phyloP scores from a whole-genome alignment of 2,329 filamentous ascomycete genomes.

The Aureobasidium musti region DNA sequence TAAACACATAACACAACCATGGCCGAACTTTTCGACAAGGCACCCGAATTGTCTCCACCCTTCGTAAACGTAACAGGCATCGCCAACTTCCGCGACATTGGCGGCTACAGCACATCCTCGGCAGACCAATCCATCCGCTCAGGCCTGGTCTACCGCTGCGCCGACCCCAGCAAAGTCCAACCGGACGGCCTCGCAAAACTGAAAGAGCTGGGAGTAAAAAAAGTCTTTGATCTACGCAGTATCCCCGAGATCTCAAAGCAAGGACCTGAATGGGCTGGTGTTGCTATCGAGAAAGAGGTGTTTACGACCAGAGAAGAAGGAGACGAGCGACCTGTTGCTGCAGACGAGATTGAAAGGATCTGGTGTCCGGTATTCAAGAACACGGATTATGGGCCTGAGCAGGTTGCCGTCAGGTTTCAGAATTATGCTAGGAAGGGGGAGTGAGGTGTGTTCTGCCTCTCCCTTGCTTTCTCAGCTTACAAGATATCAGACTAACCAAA shows the following conservation, averaged over 20 bases:
- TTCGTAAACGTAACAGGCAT: conserved; percentile 57
- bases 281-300: conserved; percentile 35
- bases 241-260: conserved; percentile 57
- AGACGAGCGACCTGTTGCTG: conserved; percentile 41
- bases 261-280: conserved; percentile 41
- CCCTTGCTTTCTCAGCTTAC: neutral
- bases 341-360: conserved; percentile 53
- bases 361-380: conserved; percentile 67
- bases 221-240: conserved; percentile 70
- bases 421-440: conserved; percentile 61
- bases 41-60: conserved; percentile 36
- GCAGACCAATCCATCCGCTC: conserved; percentile 54
- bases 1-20: neutral
- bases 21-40: conserved; percentile 25
- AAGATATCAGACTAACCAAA: neutral
- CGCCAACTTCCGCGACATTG: conserved; percentile 68
- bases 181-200: conserved; percentile 56
- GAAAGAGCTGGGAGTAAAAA: conserved; percentile 58
- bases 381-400: conserved; percentile 63
- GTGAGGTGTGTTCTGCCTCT: conserved; percentile 41
- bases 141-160: conserved; percentile 65
- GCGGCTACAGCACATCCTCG: conserved; percentile 52
- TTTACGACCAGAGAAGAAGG: conserved; percentile 32
- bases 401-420: conserved; percentile 61
- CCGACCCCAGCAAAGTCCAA: conserved; percentile 63